Evolutionary conservation across 2,329 filamentous ascomycete genomes (phyloP).

Genomic region (Talaromyces sp.): DNA sequence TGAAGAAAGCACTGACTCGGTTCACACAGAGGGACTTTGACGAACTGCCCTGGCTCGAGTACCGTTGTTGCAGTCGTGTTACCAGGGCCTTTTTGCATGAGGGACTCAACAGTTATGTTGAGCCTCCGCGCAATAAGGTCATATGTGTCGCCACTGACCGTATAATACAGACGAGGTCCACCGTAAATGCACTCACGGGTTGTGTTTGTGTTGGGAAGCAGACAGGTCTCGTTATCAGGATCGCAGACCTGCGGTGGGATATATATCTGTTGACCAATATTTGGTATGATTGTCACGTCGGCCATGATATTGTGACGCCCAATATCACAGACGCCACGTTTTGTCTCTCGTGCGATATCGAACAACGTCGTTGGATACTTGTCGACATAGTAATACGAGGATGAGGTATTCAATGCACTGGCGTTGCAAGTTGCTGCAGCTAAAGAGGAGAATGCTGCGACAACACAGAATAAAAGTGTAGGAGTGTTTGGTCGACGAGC

Average conservation of each 20-base stretch:
- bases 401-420: background rate
- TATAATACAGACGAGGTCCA: slow-evolving; percentile 16
- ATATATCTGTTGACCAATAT: slow-evolving; percentile 11
- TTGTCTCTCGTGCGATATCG: slow-evolving; percentile 7
- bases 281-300: slow-evolving; percentile 14
- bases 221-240: slow-evolving; percentile 13
- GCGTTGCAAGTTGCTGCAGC: background rate
- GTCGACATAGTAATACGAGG: background rate
- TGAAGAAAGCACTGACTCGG: slow-evolving; percentile 1
- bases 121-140: slow-evolving; percentile 11
- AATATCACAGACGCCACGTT: slow-evolving; percentile 12
- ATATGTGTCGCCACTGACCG: slow-evolving; percentile 14
- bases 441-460: background rate
- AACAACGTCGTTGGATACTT: slow-evolving; percentile 1
- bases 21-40: background rate
- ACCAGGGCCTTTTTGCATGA: background rate
- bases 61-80: background rate
- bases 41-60: background rate
- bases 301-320: slow-evolving; percentile 14
- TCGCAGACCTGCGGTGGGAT: slow-evolving; percentile 10
- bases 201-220: slow-evolving; percentile 6
- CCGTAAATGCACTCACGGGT: slow-evolving; percentile 12
- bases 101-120: slow-evolving; percentile 12
- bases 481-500: background rate
- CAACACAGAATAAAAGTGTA: background rate